Conservation (phyloP, 2,329 filamentous ascomycete genomes). For the Juglanconis sp. region DNA sequence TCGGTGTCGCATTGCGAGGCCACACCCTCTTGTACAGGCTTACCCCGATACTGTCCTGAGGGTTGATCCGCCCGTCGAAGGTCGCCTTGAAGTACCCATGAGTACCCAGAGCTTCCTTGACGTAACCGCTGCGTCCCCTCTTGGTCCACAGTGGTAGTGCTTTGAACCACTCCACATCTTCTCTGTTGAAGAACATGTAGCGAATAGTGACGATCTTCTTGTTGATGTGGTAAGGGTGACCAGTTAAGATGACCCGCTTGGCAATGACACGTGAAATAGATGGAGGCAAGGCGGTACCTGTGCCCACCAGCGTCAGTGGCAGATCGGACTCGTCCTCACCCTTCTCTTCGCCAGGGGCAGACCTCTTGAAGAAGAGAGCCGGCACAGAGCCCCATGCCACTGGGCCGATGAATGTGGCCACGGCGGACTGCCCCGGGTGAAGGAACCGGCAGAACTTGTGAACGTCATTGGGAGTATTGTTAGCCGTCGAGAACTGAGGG, state of each 20-base stretch:
- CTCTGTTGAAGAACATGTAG: conserved; percentile 99
- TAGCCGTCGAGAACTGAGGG: conserved; percentile 84
- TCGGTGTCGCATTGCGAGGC: conserved; percentile 63
- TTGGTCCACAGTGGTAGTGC: conserved; percentile 92
- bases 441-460: conserved; percentile 94
- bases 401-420: conserved; percentile 86
- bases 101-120: conserved; percentile 92
- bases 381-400: conserved; percentile 92
- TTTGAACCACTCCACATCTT: conserved; percentile 97
- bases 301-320: conserved; percentile 72
- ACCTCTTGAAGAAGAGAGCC: conserved; percentile 78
- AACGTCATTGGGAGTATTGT: conserved; percentile 90
- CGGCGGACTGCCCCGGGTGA: conserved; percentile 83
- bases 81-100: conserved; percentile 99
- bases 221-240: conserved; percentile 98
- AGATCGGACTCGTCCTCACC: conserved; percentile 42
- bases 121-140: conserved; percentile 79
- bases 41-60: conserved; percentile 88
- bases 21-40: conserved; percentile 84
- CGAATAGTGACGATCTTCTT: conserved; percentile 94
- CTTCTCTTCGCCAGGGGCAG: conserved; percentile 38
- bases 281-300: conserved; percentile 81
- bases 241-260: conserved; percentile 90
- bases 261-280: conserved; percentile 77
- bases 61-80: conserved; percentile 94